Evolutionary conservation across 129 eudicot genomes (phyloP).

Genomic region (Flaveria bidentis): DNA sequence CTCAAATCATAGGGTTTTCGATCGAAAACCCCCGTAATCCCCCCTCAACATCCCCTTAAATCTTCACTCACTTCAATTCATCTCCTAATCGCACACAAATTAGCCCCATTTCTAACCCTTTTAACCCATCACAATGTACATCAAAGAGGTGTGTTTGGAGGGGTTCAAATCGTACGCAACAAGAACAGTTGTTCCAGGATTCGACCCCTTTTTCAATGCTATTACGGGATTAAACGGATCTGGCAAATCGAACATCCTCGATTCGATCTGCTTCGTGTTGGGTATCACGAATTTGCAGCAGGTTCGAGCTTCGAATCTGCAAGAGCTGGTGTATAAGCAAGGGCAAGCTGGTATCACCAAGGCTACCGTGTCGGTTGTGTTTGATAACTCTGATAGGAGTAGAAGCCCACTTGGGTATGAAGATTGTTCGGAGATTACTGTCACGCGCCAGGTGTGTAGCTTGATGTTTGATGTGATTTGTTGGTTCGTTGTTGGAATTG

Average conservation of each 20-base stretch:
- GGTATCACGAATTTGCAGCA: conserved; percentile 97
- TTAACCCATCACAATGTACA: conserved; percentile 48
- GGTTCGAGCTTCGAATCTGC: conserved; percentile 95
- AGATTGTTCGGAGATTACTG: conserved; percentile 87
- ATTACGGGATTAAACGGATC: conserved; percentile 96
- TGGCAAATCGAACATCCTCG: conserved; percentile 96
- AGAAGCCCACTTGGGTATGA: conserved; percentile 95
- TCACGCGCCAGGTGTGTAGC: conserved; percentile 84
- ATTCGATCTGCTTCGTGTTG: conserved; percentile 91
- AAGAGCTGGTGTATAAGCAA: conserved; percentile 96
- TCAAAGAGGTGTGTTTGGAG: conserved; percentile 84
- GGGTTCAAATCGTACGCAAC: conserved; percentile 99
- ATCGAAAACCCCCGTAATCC: conserved; percentile 19
- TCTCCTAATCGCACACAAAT: background rate
- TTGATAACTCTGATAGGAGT: conserved; percentile 82
- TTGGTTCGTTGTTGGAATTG: background rate
- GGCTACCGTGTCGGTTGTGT: conserved; percentile 94
- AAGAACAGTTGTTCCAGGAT: conserved; percentile 88
- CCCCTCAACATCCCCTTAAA: background rate
- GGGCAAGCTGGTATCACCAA: conserved; percentile 99
- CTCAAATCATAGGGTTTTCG: conserved; percentile 20
- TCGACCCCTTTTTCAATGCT: conserved; percentile 93
- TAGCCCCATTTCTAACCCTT: conserved; percentile 15
- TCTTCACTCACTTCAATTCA: background rate
- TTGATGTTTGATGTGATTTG: background rate